Base-by-base conservation (phyloP, 1,284 basidiomycete genomes). In the Tilletia setariae region DNA sequence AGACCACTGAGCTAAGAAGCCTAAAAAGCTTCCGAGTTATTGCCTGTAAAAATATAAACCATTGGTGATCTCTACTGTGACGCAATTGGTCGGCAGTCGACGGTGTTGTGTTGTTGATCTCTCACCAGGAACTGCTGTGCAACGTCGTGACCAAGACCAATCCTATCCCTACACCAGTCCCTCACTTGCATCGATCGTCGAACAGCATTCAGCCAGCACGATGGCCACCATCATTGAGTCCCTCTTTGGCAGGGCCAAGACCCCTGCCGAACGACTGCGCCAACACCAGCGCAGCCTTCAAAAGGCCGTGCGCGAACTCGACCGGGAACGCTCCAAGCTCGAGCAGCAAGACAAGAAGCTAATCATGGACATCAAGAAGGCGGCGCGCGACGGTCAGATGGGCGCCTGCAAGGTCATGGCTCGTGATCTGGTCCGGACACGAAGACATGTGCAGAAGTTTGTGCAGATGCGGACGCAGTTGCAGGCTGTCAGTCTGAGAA, bases 401-500 rank as follows among this genome's bases (percentile, higher is more conserved):
- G 94, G 74, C 6, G 80, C 80, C 15, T 98, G 94, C 86, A 98
- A 98, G 86, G 91, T 98, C 72, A 96, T 98, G 90, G 96, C 96
- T 44, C 97, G 96, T 83, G 96, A 99, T 82, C 90, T 99, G 68
- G 94, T 98, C 72, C 88, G 96, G 72, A 98, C 95, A 28, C 87
- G 96, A 64, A 88, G 92, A 79, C 98, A 98, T 82, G 87, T 96
- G 40, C 94, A 98, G 84, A 98, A 98, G 83, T 98, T 98, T 86
- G 93, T 97, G 79, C 93, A 95, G 82, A 98, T 98, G 95, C 88
- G 92, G 70, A 98, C 96, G 1, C 96, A 98, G 82, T 87, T 99
- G 0, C 96, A 99, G 84, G 96, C 95, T 6, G 93, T 99, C 59
- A 90, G 91, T 19, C 86, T 99, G 69, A 88, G 96, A 72, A 96